Evolutionary conservation across 495 filamentous ascomycete species (phyloP).

Genomic region (Bacidia gigantensis): DNA sequence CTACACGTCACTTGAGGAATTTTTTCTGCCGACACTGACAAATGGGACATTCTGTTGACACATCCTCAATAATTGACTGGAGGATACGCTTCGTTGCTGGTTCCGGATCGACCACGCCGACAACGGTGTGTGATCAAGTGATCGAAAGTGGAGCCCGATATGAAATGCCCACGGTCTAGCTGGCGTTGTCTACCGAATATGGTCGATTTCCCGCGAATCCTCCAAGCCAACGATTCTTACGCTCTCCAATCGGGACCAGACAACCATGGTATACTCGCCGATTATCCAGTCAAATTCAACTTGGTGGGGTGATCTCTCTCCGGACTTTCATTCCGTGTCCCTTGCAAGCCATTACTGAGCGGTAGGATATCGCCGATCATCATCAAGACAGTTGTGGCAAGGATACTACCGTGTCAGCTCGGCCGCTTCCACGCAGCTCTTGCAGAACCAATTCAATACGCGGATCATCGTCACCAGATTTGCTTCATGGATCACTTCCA

Average conservation of each 20-base stretch:
- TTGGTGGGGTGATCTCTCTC: background rate
- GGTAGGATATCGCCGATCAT: background rate
- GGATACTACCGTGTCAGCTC: background rate
- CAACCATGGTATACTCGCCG: background rate
- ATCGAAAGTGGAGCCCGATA: conserved; percentile 1
- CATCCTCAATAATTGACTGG: conserved; percentile 8
- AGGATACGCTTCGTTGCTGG: background rate
- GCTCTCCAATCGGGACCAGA: background rate
- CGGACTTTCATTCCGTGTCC: background rate
- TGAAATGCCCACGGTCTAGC: background rate
- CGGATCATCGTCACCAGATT: background rate
- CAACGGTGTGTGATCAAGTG: conserved; percentile 14
- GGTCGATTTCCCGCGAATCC: background rate
- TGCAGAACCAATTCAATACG: background rate
- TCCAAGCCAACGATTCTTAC: background rate
- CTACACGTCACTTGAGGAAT: conserved; percentile 15
- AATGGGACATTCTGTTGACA: conserved; percentile 2
- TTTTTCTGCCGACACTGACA: conserved; percentile 7
- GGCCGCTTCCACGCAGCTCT: background rate
- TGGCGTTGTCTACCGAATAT: background rate
- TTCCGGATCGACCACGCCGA: conserved; percentile 8
- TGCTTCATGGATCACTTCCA: too few species aligned
- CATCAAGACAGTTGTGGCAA: background rate
- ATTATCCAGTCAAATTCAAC: background rate
- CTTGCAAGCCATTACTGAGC: background rate